Base-by-base conservation (phyloP, 2,329 filamentous ascomycete genomes). In the Penicillium sp. region DNA sequence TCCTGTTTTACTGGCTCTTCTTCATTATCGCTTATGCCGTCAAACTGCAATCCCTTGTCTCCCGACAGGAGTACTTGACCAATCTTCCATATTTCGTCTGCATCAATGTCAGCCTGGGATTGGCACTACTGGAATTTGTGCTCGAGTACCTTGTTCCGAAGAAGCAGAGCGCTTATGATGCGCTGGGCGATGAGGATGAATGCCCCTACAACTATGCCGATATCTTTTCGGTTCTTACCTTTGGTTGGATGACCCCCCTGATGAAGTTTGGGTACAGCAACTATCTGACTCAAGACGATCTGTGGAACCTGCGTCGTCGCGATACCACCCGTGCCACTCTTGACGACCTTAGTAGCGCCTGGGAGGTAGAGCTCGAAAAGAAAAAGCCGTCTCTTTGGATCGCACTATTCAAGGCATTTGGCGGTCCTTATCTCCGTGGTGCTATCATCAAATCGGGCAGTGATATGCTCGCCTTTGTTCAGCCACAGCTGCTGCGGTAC, bases 201-300 rank as follows among this genome's bases (percentile, higher is more conserved):
- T 90, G 87, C 59, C 82, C 82, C 0, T 87, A 90, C 60, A 93
- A 98, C 76, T 96, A 96, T 73, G 93, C 95, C 13, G 92, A 93
- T 58, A 82, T 98, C 52, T 99, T 99, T 77, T 96, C 93, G 4
- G 86, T 90, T 50, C 82, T 99, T 46, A 96, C 93, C 0, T 99
- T 99, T 74, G 88, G 90, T 54, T 99, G 95, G 95, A 97, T 99
- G 93, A 98, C 95, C 0, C 93, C 95, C 0, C 79, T 99, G 84
- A 99, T 99, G 95, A 92, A 87, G 71, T 89, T 89, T 70, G 95
- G 95, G 1, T 98, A 99, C 79, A 90, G 89, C 70, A 86, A 93
- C 57, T 99, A 87, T 73, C 81, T 99, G 60, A 96, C 92, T 1
- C 92, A 98, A 73, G 91, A 97, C 62, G 93, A 99, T 74, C 82